These are phyloP conservation scores for Kluyveromyces aestuarii DNA, from an alignment of 805 yeast genomes.

Conservation along the genomic window DNA sequence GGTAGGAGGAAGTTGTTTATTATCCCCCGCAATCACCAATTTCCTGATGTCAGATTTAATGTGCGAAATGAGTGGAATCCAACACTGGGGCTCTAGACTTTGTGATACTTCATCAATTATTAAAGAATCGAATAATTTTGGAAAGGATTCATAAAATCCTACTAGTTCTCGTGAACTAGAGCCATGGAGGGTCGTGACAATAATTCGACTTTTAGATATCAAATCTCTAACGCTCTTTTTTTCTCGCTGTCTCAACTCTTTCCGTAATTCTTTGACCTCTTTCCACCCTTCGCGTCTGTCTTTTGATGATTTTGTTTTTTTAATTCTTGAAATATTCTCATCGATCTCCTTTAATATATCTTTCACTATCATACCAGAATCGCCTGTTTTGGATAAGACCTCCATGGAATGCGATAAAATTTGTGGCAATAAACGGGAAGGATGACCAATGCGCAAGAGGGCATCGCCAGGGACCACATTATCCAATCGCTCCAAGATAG, in stretches of 20 bases:
- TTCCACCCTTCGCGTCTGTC: constrained; percentile 62
- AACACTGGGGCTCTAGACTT: constrained; percentile 88
- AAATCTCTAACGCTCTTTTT: constrained; percentile 50
- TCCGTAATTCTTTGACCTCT: constrained; percentile 58
- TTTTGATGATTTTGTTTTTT: constrained; percentile 50
- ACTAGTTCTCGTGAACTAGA: constrained; percentile 65
- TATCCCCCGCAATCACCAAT: constrained; percentile 85
- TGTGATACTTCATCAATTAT: constrained; percentile 96
- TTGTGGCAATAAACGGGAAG: constrained; percentile 64
- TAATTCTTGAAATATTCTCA: constrained; percentile 43
- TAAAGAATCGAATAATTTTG: constrained; percentile 57
- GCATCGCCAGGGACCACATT: constrained; percentile 34
- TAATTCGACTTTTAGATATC: constrained; percentile 53
- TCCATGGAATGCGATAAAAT: constrained; percentile 71
- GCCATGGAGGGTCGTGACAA: constrained; percentile 82
- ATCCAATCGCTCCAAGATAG: constrained; percentile 68
- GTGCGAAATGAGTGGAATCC: constrained; percentile 82
- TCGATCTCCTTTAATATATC: constrained; percentile 70
- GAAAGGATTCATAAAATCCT: constrained; percentile 34
- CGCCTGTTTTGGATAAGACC: constrained; percentile 49
- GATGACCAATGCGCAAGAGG: constrained; percentile 86
- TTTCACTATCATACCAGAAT: constrained; percentile 48
- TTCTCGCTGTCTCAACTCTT: constrained; percentile 63
- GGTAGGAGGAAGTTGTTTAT: constrained; percentile 87
- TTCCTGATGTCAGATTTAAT: constrained; percentile 39